These are phyloP conservation scores for Mortierella sp. DNA, from an alignment of 371 early-diverging fungal species.

Conservation along the genomic window DNA sequence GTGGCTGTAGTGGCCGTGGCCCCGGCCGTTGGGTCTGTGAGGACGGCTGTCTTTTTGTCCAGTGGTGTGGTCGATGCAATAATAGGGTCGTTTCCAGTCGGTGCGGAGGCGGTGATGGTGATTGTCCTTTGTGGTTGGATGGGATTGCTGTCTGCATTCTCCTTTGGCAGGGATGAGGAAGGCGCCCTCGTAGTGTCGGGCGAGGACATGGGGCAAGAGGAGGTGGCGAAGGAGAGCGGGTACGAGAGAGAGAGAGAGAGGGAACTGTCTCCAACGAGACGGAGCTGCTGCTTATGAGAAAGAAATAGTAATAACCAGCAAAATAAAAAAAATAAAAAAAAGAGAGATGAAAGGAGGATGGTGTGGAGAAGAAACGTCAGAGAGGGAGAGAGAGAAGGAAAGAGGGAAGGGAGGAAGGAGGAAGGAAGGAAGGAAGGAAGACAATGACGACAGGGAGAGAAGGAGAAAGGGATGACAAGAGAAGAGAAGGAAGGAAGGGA, in stretches of 20 bases:
- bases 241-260: not conserved
- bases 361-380: not conserved
- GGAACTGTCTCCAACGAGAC: not conserved
- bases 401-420: not conserved
- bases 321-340: no score
- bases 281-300: not conserved
- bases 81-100: not conserved
- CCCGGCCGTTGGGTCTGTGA: slow-evolving; percentile 6
- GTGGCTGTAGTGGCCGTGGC: not conserved
- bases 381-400: not conserved
- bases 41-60: not conserved
- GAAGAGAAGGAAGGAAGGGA: not conserved
- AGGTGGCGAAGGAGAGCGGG: not conserved
- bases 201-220: slow-evolving; percentile 30
- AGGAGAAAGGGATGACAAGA: not conserved
- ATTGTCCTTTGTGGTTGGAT: not conserved
- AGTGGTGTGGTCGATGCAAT: not conserved
- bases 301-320: not conserved
- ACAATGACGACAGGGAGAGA: not conserved
- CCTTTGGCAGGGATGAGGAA: slow-evolving; percentile 24
- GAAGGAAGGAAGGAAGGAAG: not conserved
- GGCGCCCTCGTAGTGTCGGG: slow-evolving; percentile 22
- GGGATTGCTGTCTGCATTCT: slow-evolving; percentile 9
- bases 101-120: not conserved
- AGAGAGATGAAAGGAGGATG: not conserved